These are phyloP conservation scores for Colletotrichum acutatum DNA, from an alignment of 2,329 filamentous ascomycete genomes.

Conservation along the genomic window DNA sequence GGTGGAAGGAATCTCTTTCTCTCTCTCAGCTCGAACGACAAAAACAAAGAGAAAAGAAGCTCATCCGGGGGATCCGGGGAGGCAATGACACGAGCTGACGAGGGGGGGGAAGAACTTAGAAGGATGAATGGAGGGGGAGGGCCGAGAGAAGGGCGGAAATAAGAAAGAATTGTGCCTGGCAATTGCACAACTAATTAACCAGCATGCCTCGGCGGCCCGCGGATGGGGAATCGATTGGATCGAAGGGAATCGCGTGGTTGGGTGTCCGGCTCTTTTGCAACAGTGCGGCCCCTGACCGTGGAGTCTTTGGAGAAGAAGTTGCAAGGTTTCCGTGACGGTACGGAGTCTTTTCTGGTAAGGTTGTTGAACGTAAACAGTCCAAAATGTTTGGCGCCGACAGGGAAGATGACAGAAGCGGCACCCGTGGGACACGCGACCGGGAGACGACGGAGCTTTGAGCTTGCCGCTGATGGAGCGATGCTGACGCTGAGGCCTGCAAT, in stretches of 20 bases:
- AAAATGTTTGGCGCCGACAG: conserved; percentile 1
- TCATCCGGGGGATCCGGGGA: conserved; percentile 47
- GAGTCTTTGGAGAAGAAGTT: neutral
- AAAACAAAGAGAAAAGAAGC: conserved; percentile 28
- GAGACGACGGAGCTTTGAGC: conserved; percentile 8
- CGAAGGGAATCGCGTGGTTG: conserved; percentile 12
- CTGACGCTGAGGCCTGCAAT: too few species aligned
- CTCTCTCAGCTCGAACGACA: conserved; percentile 14
- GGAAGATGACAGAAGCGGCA: conserved; percentile 28
- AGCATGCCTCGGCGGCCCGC: conserved; percentile 18
- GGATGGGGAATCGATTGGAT: conserved; percentile 1
- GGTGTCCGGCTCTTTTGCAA: neutral
- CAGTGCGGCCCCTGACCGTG: conserved; percentile 11
- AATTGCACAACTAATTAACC: neutral
- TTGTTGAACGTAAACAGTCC: too few species aligned
- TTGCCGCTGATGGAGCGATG: neutral
- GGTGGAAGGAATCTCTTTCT: neutral
- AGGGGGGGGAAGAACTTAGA: neutral
- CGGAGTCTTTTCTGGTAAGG: too few species aligned
- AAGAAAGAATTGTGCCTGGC: conserved; percentile 3
- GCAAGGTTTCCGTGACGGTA: neutral
- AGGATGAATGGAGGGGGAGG: neutral
- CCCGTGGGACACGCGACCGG: neutral
- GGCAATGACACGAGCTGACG: conserved; percentile 7
- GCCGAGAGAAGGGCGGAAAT: neutral